These are phyloP conservation scores for Trametes pubescens DNA, from an alignment of 1,284 basidiomycete species.

Conservation along the genomic window DNA sequence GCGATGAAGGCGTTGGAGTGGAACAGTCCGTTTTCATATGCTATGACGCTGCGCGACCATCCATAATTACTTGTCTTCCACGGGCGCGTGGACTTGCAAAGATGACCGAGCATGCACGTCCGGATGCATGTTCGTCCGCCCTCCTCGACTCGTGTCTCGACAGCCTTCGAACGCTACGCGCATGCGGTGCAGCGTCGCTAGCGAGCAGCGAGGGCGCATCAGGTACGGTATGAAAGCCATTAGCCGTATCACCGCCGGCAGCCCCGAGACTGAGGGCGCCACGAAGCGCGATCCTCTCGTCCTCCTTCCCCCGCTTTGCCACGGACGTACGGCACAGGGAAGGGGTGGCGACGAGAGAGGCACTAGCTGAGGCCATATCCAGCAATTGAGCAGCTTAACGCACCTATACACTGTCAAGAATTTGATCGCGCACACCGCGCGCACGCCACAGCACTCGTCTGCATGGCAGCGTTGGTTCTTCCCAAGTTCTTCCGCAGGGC, in stretches of 20 bases:
- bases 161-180: not conserved
- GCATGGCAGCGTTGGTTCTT: not conserved
- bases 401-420: conserved; percentile 27
- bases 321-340: conserved; percentile 1
- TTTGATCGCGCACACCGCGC: conserved; percentile 20
- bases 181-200: conserved; percentile 7
- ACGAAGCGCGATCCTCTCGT: conserved; percentile 1
- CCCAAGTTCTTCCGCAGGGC: not conserved
- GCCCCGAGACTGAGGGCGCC: not conserved
- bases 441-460: not conserved
- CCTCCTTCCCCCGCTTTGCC: conserved; percentile 8
- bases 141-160: not conserved
- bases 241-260: conserved; percentile 4
- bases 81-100: not conserved
- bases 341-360: conserved; percentile 5
- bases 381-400: conserved; percentile 6
- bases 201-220: conserved; percentile 3
- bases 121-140: not conserved
- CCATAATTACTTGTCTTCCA: not conserved
- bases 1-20: not conserved
- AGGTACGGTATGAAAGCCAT: not conserved
- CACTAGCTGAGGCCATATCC: not conserved
- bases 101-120: not conserved
- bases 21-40: not conserved
- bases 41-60: not conserved